A percentile compares a stretch with the other conserved stretches of the same genome.
phyloP scores from a whole-genome alignment of 2,329 filamentous ascomycete genomes.

The Cyclaneusma minus region DNA sequence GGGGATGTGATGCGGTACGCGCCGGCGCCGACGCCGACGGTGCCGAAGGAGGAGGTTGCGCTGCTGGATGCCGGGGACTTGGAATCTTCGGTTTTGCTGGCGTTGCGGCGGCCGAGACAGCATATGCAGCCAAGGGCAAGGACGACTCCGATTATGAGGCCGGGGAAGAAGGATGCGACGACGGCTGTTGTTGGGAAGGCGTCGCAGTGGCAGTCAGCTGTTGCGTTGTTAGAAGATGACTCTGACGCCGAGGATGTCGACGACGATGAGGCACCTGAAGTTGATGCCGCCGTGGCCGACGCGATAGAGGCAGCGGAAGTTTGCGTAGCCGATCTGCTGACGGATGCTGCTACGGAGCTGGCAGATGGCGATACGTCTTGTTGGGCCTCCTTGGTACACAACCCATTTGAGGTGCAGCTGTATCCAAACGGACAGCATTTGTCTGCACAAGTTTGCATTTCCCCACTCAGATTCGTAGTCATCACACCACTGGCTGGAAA shows the following conservation, averaged over 20 bases:
- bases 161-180: conserved; percentile 21
- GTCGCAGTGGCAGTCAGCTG: conserved; percentile 5
- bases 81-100: conserved; percentile 24
- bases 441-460: conserved; percentile 39
- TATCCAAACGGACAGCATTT: conserved; percentile 62
- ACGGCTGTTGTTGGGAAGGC: conserved; percentile 13
- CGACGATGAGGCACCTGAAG: background rate
- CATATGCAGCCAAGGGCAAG: conserved; percentile 24
- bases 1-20: too few species aligned
- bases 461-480: conserved; percentile 42
- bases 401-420: conserved; percentile 28
- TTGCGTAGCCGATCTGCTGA: conserved; percentile 4
- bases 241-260: background rate
- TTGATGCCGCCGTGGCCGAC: conserved; percentile 7
- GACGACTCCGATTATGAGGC: conserved; percentile 29
- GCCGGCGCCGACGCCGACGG: conserved; percentile 34
- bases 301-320: conserved; percentile 9
- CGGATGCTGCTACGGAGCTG: conserved; percentile 2
- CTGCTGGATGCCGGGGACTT: conserved; percentile 16
- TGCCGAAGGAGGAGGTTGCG: conserved; percentile 26
- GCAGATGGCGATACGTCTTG: conserved; percentile 1
- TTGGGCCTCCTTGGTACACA: conserved; percentile 30
- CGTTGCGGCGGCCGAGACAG: conserved; percentile 15
- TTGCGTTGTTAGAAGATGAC: background rate
- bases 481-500: conserved; percentile 47